Conservation (phyloP, 2,329 filamentous ascomycete species). For the Neofusicoccum sp. region DNA sequence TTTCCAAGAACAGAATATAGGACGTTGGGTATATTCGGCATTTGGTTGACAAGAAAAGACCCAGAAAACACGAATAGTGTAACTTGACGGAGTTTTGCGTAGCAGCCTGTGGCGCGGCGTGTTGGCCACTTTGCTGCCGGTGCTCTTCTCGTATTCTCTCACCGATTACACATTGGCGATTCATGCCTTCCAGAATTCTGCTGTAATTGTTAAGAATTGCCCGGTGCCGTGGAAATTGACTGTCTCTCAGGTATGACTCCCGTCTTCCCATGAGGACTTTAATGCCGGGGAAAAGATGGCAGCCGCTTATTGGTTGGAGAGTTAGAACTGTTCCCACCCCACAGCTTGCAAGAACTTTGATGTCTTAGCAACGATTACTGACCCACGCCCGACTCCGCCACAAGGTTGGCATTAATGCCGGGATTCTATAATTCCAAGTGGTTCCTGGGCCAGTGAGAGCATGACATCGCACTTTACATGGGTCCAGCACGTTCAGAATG, state of each 20-base stretch:
- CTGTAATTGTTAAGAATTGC: not conserved
- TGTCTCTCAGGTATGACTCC: not conserved
- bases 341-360: not conserved
- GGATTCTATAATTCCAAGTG: not conserved
- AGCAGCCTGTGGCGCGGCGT: not conserved
- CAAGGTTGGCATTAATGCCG: not conserved
- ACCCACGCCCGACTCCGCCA: not conserved
- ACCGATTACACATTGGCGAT: not conserved
- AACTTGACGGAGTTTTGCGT: not conserved
- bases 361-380: not conserved
- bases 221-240: not conserved
- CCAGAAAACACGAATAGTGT: not conserved
- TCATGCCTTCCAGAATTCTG: not conserved
- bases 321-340: not conserved
- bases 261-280: not conserved
- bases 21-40: not conserved
- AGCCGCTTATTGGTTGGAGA: not conserved
- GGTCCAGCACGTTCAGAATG: not conserved
- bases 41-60: not conserved
- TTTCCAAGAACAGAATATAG: not conserved
- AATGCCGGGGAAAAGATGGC: not conserved
- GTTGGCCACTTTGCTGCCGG: not conserved
- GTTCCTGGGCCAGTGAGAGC: not conserved
- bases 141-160: not conserved
- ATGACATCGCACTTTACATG: not conserved